phyloP scores from a whole-genome alignment of 371 early-diverging fungal species.

The Mortierella polycephala region DNA sequence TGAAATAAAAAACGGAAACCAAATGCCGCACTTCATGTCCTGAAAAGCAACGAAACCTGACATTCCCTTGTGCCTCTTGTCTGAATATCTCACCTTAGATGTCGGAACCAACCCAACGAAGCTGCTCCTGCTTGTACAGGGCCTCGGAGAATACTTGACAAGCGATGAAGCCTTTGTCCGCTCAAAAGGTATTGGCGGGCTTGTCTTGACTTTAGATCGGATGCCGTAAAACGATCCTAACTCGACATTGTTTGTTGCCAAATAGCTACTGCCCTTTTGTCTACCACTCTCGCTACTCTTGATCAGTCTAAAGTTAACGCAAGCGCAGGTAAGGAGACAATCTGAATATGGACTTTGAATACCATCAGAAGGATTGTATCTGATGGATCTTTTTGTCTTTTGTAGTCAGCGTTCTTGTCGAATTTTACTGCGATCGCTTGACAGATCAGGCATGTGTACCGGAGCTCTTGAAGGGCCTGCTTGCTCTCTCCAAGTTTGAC shows the following conservation, averaged over 20 bases:
- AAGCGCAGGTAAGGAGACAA: slow-evolving; percentile 36
- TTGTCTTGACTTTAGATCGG: not conserved
- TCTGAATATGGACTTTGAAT: not conserved
- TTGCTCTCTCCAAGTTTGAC: slow-evolving; percentile 67
- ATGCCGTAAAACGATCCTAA: not conserved
- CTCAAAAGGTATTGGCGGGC: slow-evolving; percentile 74
- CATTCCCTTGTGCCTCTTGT: not conserved
- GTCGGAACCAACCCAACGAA: slow-evolving; percentile 50
- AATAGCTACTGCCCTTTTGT: slow-evolving; percentile 47
- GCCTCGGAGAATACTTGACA: slow-evolving; percentile 82
- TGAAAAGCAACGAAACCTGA: not conserved
- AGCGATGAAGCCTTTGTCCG: slow-evolving; percentile 85
- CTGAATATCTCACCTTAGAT: slow-evolving; percentile 12
- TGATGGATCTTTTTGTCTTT: slow-evolving; percentile 13
- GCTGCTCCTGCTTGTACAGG: slow-evolving; percentile 78
- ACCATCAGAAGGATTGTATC: not conserved
- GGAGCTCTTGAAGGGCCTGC: slow-evolving; percentile 71
- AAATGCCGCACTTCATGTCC: not conserved
- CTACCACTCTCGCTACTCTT: slow-evolving; percentile 51
- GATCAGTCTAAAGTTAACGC: slow-evolving; percentile 53
- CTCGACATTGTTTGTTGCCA: not conserved
- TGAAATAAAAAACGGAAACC: not conserved
- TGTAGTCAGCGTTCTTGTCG: slow-evolving; percentile 72
- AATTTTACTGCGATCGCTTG: slow-evolving; percentile 82
- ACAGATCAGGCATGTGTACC: slow-evolving; percentile 81